phyloP scores from a whole-genome alignment of 2,329 filamentous ascomycete genomes.

The Hortaea werneckii region DNA sequence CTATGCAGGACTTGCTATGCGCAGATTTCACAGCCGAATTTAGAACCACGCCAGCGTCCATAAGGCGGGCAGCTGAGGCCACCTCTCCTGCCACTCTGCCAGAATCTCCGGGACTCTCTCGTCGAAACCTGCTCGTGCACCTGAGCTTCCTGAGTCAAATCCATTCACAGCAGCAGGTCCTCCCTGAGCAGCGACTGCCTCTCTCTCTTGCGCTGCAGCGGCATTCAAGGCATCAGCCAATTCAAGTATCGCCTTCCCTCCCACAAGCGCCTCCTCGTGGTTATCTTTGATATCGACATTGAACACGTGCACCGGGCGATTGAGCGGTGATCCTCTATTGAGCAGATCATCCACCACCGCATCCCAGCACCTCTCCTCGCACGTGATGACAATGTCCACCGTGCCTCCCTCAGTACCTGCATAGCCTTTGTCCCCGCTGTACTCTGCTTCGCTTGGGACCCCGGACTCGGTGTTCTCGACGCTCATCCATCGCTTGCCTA shows the following conservation, averaged over 20 bases:
- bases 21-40: too few species aligned
- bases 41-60: constrained; percentile 96
- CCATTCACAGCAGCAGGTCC: constrained; percentile 34
- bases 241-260: constrained; percentile 84
- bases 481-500: constrained; percentile 47
- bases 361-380: constrained; percentile 97
- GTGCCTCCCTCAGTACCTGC: constrained; percentile 77
- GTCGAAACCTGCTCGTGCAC: constrained; percentile 70
- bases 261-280: constrained; percentile 87
- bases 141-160: constrained; percentile 63
- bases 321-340: constrained; percentile 73
- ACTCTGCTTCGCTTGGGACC: constrained; percentile 26
- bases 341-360: constrained; percentile 91
- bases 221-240: constrained; percentile 76
- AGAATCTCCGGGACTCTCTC: constrained; percentile 87
- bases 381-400: constrained; percentile 91
- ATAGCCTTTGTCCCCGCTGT: constrained; percentile 61
- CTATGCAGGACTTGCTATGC: too few species aligned
- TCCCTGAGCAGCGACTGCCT: constrained; percentile 37
- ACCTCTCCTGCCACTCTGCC: constrained; percentile 86
- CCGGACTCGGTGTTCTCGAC: neutral
- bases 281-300: constrained; percentile 99
- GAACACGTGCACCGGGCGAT: constrained; percentile 91
- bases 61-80: constrained; percentile 79
- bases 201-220: constrained; percentile 67